Evolutionary conservation across 768 basidiomycete genomes (phyloP), one percentile per base, ranked within the genome.

Genomic region (Podaxis mareebaensis): DNA sequence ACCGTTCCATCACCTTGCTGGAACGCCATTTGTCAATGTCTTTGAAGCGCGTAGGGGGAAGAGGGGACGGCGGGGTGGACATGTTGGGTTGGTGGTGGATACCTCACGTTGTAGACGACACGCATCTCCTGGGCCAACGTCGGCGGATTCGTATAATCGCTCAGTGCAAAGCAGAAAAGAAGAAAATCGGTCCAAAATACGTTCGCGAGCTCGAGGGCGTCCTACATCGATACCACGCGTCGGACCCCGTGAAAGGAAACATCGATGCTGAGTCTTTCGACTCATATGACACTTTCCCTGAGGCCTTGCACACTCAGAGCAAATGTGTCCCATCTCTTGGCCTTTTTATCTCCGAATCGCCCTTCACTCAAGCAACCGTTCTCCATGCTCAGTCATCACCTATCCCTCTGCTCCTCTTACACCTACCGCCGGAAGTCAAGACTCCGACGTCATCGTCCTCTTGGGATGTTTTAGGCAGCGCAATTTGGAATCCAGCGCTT

Each of bases 131-230:
- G 52, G 49, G 6, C 52, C 53, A 63, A 42, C 78, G 85, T 24
- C 76, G 82, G 39, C 81, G 92, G 1, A 68, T 96, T 3, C 88
- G 94, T 58, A 82, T 97, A 10, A 73, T 96, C 22, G 93, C 83
- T 0, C 95, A 96, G 70, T 97, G 95, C 78, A 97, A 97, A 79
- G 93, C 93, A 0, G 92, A 95, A 70, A 89, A 87, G 78, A 89
- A 87, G 75, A 91, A 90, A 71, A 73, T 88, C 40, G 83, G 91
- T 3, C 93, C 95, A 2, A 86, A 87, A 26, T 89, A 89, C 67
- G 84, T 97, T 0, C 86, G 95, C 36, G 95, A 97, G 72, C 81
- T 96, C 77, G 95, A 97, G 71, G 95, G 95, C n/a, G 95, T 95
- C 12, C 75, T 90, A 59, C 80, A 82, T 68, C 81, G 84, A 8